Evolutionary conservation across 108 stramenopile genomes (phyloP).

Genomic region (Discostella pseudostelligera): DNA sequence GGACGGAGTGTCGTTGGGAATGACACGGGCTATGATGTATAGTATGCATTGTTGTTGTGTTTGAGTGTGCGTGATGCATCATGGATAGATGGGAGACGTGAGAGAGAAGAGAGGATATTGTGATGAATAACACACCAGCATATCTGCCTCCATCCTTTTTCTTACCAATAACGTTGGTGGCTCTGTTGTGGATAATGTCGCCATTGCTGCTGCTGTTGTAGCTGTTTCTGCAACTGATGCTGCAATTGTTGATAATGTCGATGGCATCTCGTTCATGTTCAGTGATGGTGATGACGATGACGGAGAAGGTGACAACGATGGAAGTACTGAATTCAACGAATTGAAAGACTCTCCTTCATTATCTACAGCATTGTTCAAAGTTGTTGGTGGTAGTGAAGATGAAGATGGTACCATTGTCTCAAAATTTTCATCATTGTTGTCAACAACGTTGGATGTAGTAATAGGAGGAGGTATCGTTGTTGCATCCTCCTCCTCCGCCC

Average conservation of each 20-base stretch:
- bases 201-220: background rate
- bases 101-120: slow-evolving; percentile 11
- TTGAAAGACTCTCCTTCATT: no score
- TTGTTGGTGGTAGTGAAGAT: no score
- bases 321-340: background rate
- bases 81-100: no score
- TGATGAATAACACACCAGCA: no score
- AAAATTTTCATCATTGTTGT: background rate
- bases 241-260: slow-evolving; percentile 1
- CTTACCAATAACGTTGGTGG: no score
- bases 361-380: background rate
- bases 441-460: background rate
- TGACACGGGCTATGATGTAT: background rate
- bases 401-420: no score
- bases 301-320: slow-evolving; percentile 3
- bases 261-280: no score
- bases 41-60: background rate
- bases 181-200: background rate
- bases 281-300: slow-evolving; percentile 1
- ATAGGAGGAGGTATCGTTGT: background rate
- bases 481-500: no score
- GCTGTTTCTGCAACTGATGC: background rate
- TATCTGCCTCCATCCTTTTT: no score
- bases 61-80: slow-evolving; percentile 22
- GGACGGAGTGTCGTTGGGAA: slow-evolving; percentile 13